Evolutionary conservation across 2,329 filamentous ascomycete species (phyloP), one percentile per base, ranked within the genome.

Genomic region (Mycosphaerella sp.): DNA sequence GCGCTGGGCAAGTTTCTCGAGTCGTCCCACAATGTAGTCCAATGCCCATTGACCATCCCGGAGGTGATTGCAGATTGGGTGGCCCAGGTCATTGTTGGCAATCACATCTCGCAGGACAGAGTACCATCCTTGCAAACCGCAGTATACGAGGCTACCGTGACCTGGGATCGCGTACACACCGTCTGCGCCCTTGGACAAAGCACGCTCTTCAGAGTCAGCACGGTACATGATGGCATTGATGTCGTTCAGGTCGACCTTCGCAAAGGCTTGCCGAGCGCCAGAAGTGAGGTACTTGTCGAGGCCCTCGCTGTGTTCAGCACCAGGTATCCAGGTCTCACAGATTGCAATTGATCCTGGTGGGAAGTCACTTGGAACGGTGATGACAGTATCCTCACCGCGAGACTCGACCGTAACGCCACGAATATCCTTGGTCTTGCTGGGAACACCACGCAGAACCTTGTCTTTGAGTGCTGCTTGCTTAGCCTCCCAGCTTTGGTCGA

Each of bases 101-200:
- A 97, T 87, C 55, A 98, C 85, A 51, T 86, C 78, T 61, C 89
- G 85, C 37, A 98, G 73, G 0, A 95, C 75, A 66, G 89, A 96
- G 89, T 91, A 95, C 91, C 93, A 98, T 34, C 94, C 94, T 68
- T 98, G 93, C n/a, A 98, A 77, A 54, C 93, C 93, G 54, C 91
- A 91, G 68, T 97, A 98, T 2, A 96, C 87, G 37, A 96, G 78
- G 53, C 86, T 82, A 2, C 90, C 91, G 64, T 89, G 76, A 1
- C 84, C 84, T 1, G 93, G 93, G 57, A 98, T 85, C 46, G 84
- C 80, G 71, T 97, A 98, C 7, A 84, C 84, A n/a, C 93, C 91
- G 66, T 96, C 88, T 53, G 80, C 78, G 3, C 89, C 88, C 45
- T 78, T 79, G 57, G 86, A 95, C 6, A 80, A 81, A 60, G 93